A percentile compares a stretch with the other conserved stretches of the same genome.
These are phyloP conservation scores for Aspergillus tubingensis DNA, from an alignment of 2,329 filamentous ascomycete species.

Conservation along the genomic window DNA sequence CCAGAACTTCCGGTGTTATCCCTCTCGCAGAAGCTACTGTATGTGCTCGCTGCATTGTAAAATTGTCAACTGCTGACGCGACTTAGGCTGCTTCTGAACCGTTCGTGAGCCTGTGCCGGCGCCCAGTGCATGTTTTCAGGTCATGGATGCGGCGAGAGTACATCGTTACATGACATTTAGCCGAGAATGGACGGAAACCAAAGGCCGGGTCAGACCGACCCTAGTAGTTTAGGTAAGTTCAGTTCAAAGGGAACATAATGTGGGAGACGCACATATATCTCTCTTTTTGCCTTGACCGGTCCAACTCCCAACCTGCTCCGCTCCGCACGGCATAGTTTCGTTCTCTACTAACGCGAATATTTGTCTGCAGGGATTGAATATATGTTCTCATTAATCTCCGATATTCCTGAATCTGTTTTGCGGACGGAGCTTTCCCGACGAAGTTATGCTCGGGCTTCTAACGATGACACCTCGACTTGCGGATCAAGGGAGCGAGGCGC, in stretches of 20 bases:
- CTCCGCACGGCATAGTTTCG: background rate
- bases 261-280: background rate
- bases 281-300: background rate
- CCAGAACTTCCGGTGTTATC: background rate
- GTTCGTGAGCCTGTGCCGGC: background rate
- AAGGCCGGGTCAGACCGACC: slow-evolving; percentile 3
- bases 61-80: background rate
- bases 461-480: slow-evolving; percentile 32
- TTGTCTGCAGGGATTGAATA: slow-evolving; percentile 21
- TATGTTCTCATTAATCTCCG: slow-evolving; percentile 27
- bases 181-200: slow-evolving; percentile 12
- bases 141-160: slow-evolving; percentile 16
- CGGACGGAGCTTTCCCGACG: slow-evolving; percentile 36
- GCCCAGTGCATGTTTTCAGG: slow-evolving; percentile 4
- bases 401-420: slow-evolving; percentile 37
- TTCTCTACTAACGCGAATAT: background rate
- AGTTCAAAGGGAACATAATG: background rate
- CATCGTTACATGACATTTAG: slow-evolving; percentile 1
- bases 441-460: slow-evolving; percentile 20
- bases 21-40: too few species aligned
- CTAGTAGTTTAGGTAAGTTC: slow-evolving; percentile 14
- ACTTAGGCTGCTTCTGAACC: background rate
- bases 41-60: background rate
- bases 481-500: slow-evolving; percentile 38
- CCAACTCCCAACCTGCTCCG: background rate